Evolutionary conservation across 371 early-diverging fungal species (phyloP), one percentile per base, ranked within the genome.

Genomic region (Mucor saturninus): DNA sequence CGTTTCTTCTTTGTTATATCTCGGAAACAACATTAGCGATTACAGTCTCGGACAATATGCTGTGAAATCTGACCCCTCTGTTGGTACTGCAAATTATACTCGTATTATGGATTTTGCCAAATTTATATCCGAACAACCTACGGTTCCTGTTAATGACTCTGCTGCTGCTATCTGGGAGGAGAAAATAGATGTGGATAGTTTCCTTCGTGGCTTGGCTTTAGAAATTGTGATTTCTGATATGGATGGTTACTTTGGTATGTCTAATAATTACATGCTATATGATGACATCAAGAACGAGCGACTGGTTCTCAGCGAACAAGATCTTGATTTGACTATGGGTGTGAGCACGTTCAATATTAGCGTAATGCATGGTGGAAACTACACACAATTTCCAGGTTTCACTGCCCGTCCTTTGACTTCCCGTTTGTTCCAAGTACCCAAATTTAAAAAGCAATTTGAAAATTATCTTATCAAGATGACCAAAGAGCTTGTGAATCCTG

Each of bases 231-330:
- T 54, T 1, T 52, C 54, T 0, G 31, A 61, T 38, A 59, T 62
- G 39, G 77, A 77, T 54, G 72, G 64, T 8, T 72, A 74, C 39
- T 48, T 69, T 4, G 54, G 64, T 26, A 77, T 69, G 37, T 59
- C 60, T 9, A 63, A 77, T 14, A 77, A 77, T 39, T 77, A 69
- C 43, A 69, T 72, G 31, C 14, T 77, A 39, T 77, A 77, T 46
- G 63, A 73, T 2, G 50, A 70, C 26, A 61, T 63, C 21, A 32
- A 40, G 7, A 45, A 48, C 7, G 59, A 54, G 5, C 56, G 59
- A 1, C 50, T 71, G 31, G 57, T 68, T n/a, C 72, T 53, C 35
- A 68, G 71, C n/a, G 58, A 55, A 5, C 70, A 71, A 64, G 78
- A 77, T 31, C 51, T 74, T 52, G 78, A 74, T 59, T 55, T 66